These are phyloP conservation scores for Dacryopinax spathularia DNA, from an alignment of 768 basidiomycete species.

Conservation along the genomic window DNA sequence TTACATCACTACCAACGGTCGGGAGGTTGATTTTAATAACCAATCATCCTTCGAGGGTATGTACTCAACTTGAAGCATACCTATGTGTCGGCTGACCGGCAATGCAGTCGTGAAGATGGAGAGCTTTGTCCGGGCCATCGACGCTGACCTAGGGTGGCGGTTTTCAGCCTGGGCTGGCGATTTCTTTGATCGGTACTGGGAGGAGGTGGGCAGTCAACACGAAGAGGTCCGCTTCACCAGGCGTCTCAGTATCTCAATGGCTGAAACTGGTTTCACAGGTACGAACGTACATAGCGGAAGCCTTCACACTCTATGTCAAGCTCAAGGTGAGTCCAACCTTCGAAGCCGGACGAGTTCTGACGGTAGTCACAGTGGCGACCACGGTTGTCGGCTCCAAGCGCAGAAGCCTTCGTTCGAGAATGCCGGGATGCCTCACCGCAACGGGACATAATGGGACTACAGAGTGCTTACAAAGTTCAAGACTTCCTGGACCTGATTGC, in stretches of 20 bases:
- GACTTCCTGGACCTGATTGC: constrained; percentile 48
- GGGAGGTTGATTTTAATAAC: constrained; percentile 56
- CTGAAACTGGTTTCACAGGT: constrained; percentile 32
- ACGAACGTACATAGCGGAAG: constrained; percentile 58
- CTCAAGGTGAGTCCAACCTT: constrained; percentile 39
- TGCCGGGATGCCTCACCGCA: constrained; percentile 42
- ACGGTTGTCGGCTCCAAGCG: constrained; percentile 42
- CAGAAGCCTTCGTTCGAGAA: constrained; percentile 53
- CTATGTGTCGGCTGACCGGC: background rate
- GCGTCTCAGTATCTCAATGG: constrained; percentile 14
- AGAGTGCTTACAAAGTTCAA: constrained; percentile 44
- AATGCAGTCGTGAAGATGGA: constrained; percentile 43
- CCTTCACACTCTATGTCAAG: constrained; percentile 56
- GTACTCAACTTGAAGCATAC: constrained; percentile 3
- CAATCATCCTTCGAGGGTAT: constrained; percentile 63
- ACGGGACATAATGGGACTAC: constrained; percentile 62
- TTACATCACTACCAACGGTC: constrained; percentile 49
- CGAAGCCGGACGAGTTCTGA: too few species aligned
- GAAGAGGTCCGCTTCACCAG: constrained; percentile 41
- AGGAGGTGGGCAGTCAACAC: constrained; percentile 57
- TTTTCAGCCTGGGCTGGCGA: constrained; percentile 66
- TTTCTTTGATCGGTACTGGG: constrained; percentile 53
- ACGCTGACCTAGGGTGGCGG: constrained; percentile 64
- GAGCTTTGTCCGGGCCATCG: constrained; percentile 53
- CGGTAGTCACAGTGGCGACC: constrained; percentile 41